Conservation (phyloP, 225 moss, liverwort and hornwort genomes). For the Physcomitrellopsis africana region DNA sequence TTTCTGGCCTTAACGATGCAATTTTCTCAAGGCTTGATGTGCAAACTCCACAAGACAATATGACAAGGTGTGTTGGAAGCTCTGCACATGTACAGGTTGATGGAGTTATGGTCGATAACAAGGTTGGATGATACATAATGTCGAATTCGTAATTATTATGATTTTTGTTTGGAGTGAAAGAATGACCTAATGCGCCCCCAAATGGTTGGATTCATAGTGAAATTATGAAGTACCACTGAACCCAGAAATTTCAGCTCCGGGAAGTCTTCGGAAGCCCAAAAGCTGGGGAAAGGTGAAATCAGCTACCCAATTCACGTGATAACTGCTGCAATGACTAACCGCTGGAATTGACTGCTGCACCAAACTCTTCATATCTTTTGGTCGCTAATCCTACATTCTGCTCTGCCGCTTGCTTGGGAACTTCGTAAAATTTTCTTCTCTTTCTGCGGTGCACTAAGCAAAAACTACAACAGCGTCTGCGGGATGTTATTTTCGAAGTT, state of each 20-base stretch:
- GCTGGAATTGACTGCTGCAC: conserved; percentile 20
- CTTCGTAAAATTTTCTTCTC: too few relatives aligned
- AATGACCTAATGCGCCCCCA: background rate
- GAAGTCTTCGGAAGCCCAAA: background rate
- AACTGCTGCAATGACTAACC: background rate
- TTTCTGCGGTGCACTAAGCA: background rate
- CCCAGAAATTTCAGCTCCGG: background rate
- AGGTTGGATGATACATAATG: background rate
- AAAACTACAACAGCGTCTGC: background rate
- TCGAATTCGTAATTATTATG: background rate
- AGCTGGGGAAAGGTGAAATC: conserved; percentile 5
- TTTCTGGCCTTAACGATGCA: too few relatives aligned
- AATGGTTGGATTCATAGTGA: background rate
- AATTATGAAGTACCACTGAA: background rate
- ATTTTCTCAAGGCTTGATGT: too few relatives aligned
- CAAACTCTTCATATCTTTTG: background rate
- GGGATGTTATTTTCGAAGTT: background rate
- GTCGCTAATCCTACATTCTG: conserved; percentile 19
- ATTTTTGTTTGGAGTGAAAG: background rate
- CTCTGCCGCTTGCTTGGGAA: conserved; percentile 13
- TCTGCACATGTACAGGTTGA: background rate
- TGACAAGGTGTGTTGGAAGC: background rate
- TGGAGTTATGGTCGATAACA: conserved; percentile 19
- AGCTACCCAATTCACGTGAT: conserved; percentile 16
- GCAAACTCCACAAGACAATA: too few relatives aligned